Evolutionary conservation across 345 rosid species (phyloP), one percentile per base, ranked within the genome.

Genomic region (Jatropha curcas): DNA sequence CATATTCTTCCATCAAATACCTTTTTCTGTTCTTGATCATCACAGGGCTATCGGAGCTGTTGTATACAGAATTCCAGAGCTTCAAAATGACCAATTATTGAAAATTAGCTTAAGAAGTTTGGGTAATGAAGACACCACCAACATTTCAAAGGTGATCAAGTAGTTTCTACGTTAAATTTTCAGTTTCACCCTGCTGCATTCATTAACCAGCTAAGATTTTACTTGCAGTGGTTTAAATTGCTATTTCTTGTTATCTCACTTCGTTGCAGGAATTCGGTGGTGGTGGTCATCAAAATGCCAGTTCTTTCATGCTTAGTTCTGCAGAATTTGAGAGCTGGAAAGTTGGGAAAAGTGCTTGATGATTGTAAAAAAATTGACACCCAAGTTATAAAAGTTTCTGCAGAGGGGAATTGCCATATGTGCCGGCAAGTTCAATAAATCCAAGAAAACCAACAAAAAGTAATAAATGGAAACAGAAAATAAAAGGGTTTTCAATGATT

Each of bases 41-140:
- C 20, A 12, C 2, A 82, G 92, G 83, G 87, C 86, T 73, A 69
- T 91, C 12, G 92, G 94, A 76, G 94, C 92, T 61, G 84, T 89
- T 56, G 92, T 85, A 14, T 91, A 88, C 71, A 81, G 80, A 70
- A 88, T 89, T 28, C 82, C 85, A 0, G 90, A 85, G 82, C 87
- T 89, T 19, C 81, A 60, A 62, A 89, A 88, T 75, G 86, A 86
- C 48, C 80, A 71, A 50, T 74, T 85, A 72, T 76, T 91, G 64
- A 91, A 91, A 76, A 79, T 91, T 76, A 91, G 97, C 80, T 83
- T 91, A 43, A 83, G 97, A 71, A 88, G 97, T 76, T 24, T 85
- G 77, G 78, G 22, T 1, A 68, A 59, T 31, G 94, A 91, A 83
- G 97, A 91, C 82, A 89, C 93, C 30, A 83, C 89, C 19, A 71